These are phyloP conservation scores for Zygosaccharomyces pseudorouxii DNA, from an alignment of 805 yeast species.

Conservation along the genomic window DNA sequence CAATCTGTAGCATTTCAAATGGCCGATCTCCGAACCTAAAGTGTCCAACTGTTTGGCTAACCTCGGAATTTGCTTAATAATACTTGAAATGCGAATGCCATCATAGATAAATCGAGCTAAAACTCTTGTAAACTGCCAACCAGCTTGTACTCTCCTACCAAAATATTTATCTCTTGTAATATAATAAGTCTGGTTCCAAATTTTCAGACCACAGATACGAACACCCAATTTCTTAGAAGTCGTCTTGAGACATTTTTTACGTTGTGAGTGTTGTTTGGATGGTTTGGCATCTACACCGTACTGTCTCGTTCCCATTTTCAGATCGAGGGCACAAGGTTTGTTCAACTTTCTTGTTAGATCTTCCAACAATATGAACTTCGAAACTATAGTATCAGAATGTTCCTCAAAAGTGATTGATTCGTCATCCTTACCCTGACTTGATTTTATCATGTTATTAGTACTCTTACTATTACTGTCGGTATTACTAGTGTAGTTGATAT, in stretches of 20 bases:
- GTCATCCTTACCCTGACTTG: slow-evolving; percentile 9
- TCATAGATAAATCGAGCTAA: slow-evolving; percentile 75
- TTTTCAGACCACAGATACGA: slow-evolving; percentile 92
- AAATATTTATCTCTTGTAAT: slow-evolving; percentile 84
- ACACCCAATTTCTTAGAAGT: slow-evolving; percentile 83
- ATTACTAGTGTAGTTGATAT: not conserved
- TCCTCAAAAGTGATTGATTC: slow-evolving; percentile 27
- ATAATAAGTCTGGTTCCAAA: slow-evolving; percentile 56
- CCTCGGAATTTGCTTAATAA: slow-evolving; percentile 61
- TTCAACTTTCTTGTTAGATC: slow-evolving; percentile 81
- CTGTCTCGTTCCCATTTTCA: slow-evolving; percentile 98
- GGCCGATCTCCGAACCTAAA: slow-evolving; percentile 49
- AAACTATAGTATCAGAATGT: slow-evolving; percentile 31
- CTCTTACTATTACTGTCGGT: not conserved
- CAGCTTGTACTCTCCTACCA: slow-evolving; percentile 72
- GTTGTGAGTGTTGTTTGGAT: slow-evolving; percentile 71
- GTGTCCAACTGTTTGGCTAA: slow-evolving; percentile 57
- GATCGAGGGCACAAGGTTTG: slow-evolving; percentile 86
- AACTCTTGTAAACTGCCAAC: slow-evolving; percentile 71
- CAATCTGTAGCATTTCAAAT: slow-evolving; percentile 71
- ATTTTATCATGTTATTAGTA: not conserved
- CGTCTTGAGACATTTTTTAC: slow-evolving; percentile 72
- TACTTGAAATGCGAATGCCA: slow-evolving; percentile 55
- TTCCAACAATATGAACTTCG: slow-evolving; percentile 76
- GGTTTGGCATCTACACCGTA: slow-evolving; percentile 88